phyloP scores from a whole-genome alignment of 2,329 filamentous ascomycete genomes.

The Claviceps sp. region DNA sequence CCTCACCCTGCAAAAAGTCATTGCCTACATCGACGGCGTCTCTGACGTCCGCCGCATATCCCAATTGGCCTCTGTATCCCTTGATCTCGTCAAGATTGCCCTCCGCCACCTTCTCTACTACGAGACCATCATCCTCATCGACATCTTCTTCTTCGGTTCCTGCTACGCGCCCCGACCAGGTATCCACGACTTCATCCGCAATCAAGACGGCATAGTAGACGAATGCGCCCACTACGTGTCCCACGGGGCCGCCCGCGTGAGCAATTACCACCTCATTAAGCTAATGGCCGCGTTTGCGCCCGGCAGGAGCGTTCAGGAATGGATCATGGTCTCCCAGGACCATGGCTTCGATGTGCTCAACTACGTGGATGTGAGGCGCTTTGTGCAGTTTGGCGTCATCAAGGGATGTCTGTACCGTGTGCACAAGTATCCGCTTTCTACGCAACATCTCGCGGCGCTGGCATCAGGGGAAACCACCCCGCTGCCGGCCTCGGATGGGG shows the following conservation, averaged over 20 bases:
- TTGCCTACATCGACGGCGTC: slow-evolving; percentile 80
- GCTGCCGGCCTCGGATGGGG: slow-evolving; percentile 19
- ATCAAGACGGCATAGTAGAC: slow-evolving; percentile 61
- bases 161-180: slow-evolving; percentile 75
- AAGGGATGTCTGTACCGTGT: slow-evolving; percentile 89
- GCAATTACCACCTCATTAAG: slow-evolving; percentile 57
- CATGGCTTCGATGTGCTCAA: slow-evolving; percentile 50
- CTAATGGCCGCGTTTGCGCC: slow-evolving; percentile 79
- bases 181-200: slow-evolving; percentile 66
- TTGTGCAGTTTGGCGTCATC: slow-evolving; percentile 92
- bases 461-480: slow-evolving; percentile 39
- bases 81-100: slow-evolving; percentile 73
- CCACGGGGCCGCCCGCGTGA: slow-evolving; percentile 27
- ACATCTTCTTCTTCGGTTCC: slow-evolving; percentile 87
- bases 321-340: slow-evolving; percentile 64
- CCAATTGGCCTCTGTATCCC: slow-evolving; percentile 69
- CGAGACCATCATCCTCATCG: slow-evolving; percentile 75
- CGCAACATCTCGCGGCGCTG: slow-evolving; percentile 43
- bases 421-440: slow-evolving; percentile 74
- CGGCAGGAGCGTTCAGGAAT: slow-evolving; percentile 74
- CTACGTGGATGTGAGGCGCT: slow-evolving; percentile 74
- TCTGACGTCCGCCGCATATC: slow-evolving; percentile 82
- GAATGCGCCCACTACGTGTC: slow-evolving; percentile 83
- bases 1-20: slow-evolving; percentile 64
- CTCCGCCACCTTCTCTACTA: slow-evolving; percentile 88